A percentile compares a stretch with the other conserved stretches of the same genome.
phyloP scores from a whole-genome alignment of 305 asterid species.

The Fraxinus sp. region DNA sequence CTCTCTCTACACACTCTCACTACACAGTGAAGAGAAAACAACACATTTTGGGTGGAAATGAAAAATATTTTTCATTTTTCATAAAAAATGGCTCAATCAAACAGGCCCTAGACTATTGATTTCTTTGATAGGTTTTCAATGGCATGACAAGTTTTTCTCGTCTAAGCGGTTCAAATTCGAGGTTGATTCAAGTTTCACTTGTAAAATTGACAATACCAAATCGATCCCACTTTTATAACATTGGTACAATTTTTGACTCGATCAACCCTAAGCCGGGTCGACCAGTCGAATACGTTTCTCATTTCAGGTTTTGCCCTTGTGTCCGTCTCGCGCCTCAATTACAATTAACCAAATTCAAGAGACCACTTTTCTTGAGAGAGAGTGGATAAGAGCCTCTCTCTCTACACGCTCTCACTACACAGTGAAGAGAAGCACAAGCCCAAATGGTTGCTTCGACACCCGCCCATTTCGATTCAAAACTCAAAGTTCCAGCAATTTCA shows the following conservation, averaged over 20 bases:
- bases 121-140: no score
- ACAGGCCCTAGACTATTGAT: no score
- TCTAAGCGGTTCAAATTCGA: not conserved
- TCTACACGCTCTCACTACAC: not conserved
- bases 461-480: constrained; percentile 30
- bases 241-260: not conserved
- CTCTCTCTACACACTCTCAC: not conserved
- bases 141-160: not conserved
- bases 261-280: not conserved
- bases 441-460: constrained; percentile 33
- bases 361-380: not conserved
- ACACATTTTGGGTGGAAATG: no score
- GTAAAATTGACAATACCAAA: not conserved
- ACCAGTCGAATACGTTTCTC: not conserved
- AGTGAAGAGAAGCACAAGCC: constrained; percentile 21
- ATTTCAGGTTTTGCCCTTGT: not conserved
- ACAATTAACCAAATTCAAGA: not conserved
- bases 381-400: not conserved
- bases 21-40: not conserved
- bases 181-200: not conserved
- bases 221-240: not conserved
- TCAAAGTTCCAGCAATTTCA: constrained; percentile 26
- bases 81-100: no score
- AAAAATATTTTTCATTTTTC: no score
- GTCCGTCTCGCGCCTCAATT: not conserved